Conservation (phyloP, 768 basidiomycete genomes). For the Termitomyces bulborhizus region DNA sequence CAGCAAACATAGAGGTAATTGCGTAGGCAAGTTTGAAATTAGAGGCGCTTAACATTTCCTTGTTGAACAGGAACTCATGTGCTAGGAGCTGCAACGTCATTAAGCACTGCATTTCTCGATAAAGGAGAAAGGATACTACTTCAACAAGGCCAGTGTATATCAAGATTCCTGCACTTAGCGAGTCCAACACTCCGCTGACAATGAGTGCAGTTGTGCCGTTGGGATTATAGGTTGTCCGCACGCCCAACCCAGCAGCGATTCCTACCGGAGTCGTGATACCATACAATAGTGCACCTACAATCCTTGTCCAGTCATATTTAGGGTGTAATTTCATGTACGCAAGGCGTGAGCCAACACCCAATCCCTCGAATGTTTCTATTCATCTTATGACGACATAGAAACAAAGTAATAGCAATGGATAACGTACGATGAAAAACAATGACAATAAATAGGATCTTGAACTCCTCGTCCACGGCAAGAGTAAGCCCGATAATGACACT, state of each 20-base stretch:
- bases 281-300: conserved; percentile 56
- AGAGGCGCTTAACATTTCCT: conserved; percentile 72
- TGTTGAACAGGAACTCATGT: conserved; percentile 91
- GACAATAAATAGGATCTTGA: conserved; percentile 88
- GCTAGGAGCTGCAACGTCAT: conserved; percentile 57
- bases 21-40: conserved; percentile 63
- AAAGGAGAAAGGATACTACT: neutral
- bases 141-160: conserved; percentile 59
- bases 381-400: neutral
- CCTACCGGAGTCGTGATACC: conserved; percentile 83
- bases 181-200: conserved; percentile 81
- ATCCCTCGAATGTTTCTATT: conserved; percentile 87
- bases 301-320: conserved; percentile 50
- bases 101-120: neutral
- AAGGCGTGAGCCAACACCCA: conserved; percentile 87
- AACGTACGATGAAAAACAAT: conserved; percentile 86
- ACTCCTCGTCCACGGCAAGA: conserved; percentile 72
- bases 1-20: conserved; percentile 64
- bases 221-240: conserved; percentile 77
- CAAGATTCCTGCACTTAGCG: conserved; percentile 82
- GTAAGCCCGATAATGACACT: conserved; percentile 87
- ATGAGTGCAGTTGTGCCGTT: conserved; percentile 68
- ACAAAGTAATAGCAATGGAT: neutral
- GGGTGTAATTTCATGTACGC: conserved; percentile 66
- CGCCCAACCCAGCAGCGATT: conserved; percentile 77